phyloP scores from a whole-genome alignment of 75 land plant genomes.

The Picea sitchensis region DNA sequence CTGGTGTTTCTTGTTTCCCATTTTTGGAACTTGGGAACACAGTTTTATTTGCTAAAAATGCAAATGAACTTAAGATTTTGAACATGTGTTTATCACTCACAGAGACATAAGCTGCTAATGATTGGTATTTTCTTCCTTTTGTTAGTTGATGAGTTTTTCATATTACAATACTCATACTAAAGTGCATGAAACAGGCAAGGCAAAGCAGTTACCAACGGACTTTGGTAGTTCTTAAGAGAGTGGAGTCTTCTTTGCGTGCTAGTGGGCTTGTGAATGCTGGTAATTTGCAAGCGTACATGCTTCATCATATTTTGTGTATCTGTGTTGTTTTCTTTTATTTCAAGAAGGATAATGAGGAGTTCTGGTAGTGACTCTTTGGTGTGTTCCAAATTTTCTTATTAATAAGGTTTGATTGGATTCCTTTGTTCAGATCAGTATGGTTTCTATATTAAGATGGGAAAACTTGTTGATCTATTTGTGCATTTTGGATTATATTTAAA shows the following conservation, averaged over 20 bases:
- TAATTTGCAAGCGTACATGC: slow-evolving; percentile 2
- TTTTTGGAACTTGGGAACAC: no score
- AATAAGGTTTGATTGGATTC: background rate
- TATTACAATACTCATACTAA: background rate
- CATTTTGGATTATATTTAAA: background rate
- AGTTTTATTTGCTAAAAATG: no score
- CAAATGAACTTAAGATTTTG: no score
- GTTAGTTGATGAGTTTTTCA: background rate
- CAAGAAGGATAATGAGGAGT: background rate
- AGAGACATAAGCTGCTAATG: no score
- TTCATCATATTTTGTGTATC: background rate
- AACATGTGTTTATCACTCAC: no score
- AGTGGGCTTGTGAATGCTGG: slow-evolving; percentile 23
- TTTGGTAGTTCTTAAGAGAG: slow-evolving; percentile 60
- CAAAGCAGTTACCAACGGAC: slow-evolving; percentile 79
- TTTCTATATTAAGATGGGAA: background rate
- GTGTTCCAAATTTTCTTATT: background rate
- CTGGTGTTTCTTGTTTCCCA: no score
- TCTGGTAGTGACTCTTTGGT: background rate
- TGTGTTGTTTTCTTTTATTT: background rate
- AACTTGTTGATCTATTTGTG: background rate
- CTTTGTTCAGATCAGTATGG: background rate
- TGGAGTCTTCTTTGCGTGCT: slow-evolving; percentile 33
- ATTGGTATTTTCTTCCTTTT: no score
- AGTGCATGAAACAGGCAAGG: slow-evolving; percentile 48